These are phyloP conservation scores for Hansenula lynferdii DNA, from an alignment of 1,139 yeast species.

Conservation along the genomic window DNA sequence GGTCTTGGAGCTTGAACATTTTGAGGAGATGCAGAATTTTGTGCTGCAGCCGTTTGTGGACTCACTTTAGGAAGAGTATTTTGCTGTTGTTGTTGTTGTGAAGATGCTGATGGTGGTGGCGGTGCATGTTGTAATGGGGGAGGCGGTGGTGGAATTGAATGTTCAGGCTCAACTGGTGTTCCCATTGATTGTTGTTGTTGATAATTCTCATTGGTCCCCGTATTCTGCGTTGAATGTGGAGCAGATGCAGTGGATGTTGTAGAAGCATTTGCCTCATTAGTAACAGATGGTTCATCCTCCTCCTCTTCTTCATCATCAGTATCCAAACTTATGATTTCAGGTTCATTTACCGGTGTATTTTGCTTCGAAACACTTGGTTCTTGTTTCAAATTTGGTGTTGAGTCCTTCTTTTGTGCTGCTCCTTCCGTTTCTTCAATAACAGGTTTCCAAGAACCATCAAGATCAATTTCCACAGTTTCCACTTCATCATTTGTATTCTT, in stretches of 20 bases:
- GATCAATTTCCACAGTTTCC: conserved; percentile 49
- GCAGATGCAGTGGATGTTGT: background rate
- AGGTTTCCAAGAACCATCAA: conserved; percentile 56
- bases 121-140: background rate
- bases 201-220: background rate
- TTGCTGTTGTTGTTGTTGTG: no score
- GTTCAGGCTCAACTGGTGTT: background rate
- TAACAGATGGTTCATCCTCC: conserved; percentile 20
- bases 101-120: background rate
- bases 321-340: conserved; percentile 26
- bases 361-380: conserved; percentile 4
- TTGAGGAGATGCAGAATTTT: no score
- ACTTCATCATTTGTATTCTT: conserved; percentile 37
- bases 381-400: conserved; percentile 28
- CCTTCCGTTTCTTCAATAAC: conserved; percentile 29
- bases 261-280: no score
- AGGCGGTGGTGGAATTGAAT: background rate
- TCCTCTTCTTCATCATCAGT: conserved; percentile 28
- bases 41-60: no score
- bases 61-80: no score
- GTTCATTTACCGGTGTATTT: conserved; percentile 9
- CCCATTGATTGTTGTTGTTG: no score
- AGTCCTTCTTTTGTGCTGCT: background rate
- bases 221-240: background rate
- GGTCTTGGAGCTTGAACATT: no score